Conservation (phyloP, 2,329 filamentous ascomycete genomes). For the Stagonosporopsis tanaceti region DNA sequence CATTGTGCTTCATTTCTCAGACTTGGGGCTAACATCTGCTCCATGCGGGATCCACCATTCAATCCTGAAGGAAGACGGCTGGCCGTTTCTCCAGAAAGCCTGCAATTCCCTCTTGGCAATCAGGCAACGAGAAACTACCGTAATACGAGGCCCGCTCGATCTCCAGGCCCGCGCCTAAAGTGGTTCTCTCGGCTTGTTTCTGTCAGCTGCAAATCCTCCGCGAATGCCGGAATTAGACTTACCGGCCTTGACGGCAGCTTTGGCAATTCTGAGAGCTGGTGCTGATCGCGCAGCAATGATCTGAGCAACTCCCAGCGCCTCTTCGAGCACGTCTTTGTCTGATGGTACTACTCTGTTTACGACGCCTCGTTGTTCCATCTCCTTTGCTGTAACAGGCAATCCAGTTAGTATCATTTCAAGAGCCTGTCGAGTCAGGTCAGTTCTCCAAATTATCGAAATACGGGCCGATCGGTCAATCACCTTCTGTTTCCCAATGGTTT, state of each 20-base stretch:
- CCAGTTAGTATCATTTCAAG: constrained; percentile 58
- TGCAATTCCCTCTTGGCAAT: constrained; percentile 54
- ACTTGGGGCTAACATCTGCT: neutral
- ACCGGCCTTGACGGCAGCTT: constrained; percentile 56
- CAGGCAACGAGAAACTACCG: constrained; percentile 47
- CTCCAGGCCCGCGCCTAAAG: constrained; percentile 52
- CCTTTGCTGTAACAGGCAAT: constrained; percentile 45
- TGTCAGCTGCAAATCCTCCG: constrained; percentile 25
- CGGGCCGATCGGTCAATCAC: constrained; percentile 27
- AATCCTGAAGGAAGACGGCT: constrained; percentile 28
- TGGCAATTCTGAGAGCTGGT: constrained; percentile 54
- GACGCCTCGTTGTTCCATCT: constrained; percentile 53
- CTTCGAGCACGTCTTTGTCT: constrained; percentile 48
- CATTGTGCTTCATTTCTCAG: neutral
- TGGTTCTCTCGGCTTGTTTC: constrained; percentile 53
- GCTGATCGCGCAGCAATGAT: constrained; percentile 53
- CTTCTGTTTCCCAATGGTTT: constrained; percentile 59
- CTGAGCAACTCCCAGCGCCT: constrained; percentile 50
- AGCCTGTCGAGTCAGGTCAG: constrained; percentile 43
- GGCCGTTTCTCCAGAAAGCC: constrained; percentile 54
- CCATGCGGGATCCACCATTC: neutral
- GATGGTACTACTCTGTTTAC: constrained; percentile 50
- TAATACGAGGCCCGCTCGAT: constrained; percentile 47
- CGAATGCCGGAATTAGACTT: constrained; percentile 22
- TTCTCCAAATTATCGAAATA: constrained; percentile 14